Evolutionary conservation across 2,329 filamentous ascomycete species (phyloP), one percentile per base, ranked within the genome.

Genomic region (Fusarium sulawesiense): DNA sequence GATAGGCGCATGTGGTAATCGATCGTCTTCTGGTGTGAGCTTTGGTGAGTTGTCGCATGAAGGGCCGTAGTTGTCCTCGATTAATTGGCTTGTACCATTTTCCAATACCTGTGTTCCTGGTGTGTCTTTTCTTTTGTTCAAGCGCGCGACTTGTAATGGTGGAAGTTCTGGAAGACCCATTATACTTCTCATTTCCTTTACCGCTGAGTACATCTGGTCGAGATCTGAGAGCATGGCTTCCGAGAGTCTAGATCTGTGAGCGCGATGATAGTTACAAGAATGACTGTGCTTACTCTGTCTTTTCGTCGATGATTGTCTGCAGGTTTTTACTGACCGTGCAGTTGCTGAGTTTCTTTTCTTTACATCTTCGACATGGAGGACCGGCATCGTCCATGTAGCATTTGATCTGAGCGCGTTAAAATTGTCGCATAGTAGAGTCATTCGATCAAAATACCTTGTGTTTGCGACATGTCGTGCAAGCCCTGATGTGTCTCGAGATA

Each of bases 321-420:
- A 82, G 67, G 29, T 79, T 82, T 72, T 82, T 82, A 62, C 80
- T 81, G n/a, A 82, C 66, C 0, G 80, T 76, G 50, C 80, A 82
- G 1, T 9, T 83, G 20, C 76, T 75, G 3, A 82, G 64, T 23
- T 78, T 78, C 20, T 78, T 73, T 59, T 82, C 79, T 20, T 72
- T 60, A 56, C 80, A 82, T 29, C 80, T 64, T 16, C 77, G 76
- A 57, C 80, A 82, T 10, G 80, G 80, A 2, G 80, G 80, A 2
- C 79, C 79, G 14, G 72, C 74, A 55, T 80, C 78, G 20, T 81
- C 80, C 80, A 82, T 82, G 25, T 80, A 70, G 55, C 80, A 82
- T 70, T 80, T 80, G 44, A 82, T 82, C 80, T 82, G 6, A 5
- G 2, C 0, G 23, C 0, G 0, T 56, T 11, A 54, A 14, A 16